Evolutionary conservation across 371 early-diverging fungal species (phyloP), one percentile per base, ranked within the genome.

Genomic region (Mucor lusitanicus): DNA sequence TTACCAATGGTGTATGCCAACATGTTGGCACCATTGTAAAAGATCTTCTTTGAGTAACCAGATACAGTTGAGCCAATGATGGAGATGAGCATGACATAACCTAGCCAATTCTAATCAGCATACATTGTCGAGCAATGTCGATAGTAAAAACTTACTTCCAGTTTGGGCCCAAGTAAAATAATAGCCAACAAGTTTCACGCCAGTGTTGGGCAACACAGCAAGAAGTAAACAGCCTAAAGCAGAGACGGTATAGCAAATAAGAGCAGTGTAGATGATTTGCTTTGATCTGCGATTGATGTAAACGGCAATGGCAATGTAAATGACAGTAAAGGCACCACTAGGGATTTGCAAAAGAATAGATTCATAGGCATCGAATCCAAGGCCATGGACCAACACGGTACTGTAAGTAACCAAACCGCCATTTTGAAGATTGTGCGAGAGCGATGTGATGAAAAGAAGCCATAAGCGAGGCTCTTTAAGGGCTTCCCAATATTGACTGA

Each of bases 1-100:
- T 71, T 70, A 39, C 77, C 81, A 21, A 78, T 23, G 6, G 75
- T 78, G 44, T 71, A 75, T n/a, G 44, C 59, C 13, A 73, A 37
- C 56, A 77, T 59, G 3, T 71, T 56, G 15, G 59, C 62, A 13
- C 70, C 76, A 32, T 59, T 64, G 46, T 81, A 75, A 39, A 74
- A 78, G 40, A 78, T 71, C 40, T 79, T 81, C 48, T 81, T 81
- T 0, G 75, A 70, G 33, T 81, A 81, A 3, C 82, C 82, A 35
- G 70, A 64, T 3, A 79, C 77, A 27, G 77, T 79, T 30, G 44
- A 63, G 7, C 69, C 71, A 30, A 75, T 61, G 19, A 73, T 62
- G 3, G 77, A 64, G 1, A 72, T 53, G 6, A 79, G 33, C 37
- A 77, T 64, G 3, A 69, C 69, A 39, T 67, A 69, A 0, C 64